Evolutionary conservation across 1,284 basidiomycete genomes (phyloP).

Genomic region (Hymenochaete sp.): DNA sequence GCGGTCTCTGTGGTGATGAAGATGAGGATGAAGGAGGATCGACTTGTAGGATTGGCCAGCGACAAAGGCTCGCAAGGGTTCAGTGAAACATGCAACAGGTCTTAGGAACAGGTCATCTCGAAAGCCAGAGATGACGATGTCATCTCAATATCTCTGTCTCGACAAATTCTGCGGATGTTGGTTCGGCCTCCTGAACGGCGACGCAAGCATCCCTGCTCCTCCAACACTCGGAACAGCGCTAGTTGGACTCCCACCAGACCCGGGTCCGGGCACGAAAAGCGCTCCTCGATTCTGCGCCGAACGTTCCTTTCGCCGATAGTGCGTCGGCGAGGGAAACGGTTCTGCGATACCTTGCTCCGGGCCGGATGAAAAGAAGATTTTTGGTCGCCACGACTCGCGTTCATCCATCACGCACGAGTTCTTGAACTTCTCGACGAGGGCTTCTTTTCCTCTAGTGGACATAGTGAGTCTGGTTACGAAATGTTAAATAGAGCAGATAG

Average conservation of each 20-base stretch:
- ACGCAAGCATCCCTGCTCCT: slow-evolving; percentile 5
- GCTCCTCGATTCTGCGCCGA: slow-evolving; percentile 66
- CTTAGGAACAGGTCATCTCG: neutral
- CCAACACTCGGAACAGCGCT: neutral
- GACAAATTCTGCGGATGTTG: slow-evolving; percentile 16
- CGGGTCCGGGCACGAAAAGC: slow-evolving; percentile 48
- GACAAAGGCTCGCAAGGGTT: no score
- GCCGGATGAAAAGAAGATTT: slow-evolving; percentile 75
- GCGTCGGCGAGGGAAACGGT: slow-evolving; percentile 73
- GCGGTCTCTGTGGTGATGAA: no score
- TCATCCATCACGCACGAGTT: slow-evolving; percentile 82
- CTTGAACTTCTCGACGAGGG: slow-evolving; percentile 78
- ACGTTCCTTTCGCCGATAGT: slow-evolving; percentile 66
- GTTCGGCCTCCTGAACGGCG: slow-evolving; percentile 15
- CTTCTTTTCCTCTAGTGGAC: slow-evolving; percentile 68
- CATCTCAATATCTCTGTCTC: slow-evolving; percentile 8
- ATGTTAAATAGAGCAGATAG: slow-evolving; percentile 3
- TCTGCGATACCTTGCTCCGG: slow-evolving; percentile 65
- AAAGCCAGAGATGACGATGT: neutral
- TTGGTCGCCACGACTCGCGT: slow-evolving; percentile 70
- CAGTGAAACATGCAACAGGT: neutral
- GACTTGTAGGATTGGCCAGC: no score
- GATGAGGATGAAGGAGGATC: no score
- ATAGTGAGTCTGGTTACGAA: slow-evolving; percentile 12
- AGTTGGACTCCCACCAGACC: neutral